A percentile compares a stretch with the other conserved stretches of the same genome.
phyloP scores from a whole-genome alignment of 495 filamentous ascomycete species.

The Articulospora tetracladia region DNA sequence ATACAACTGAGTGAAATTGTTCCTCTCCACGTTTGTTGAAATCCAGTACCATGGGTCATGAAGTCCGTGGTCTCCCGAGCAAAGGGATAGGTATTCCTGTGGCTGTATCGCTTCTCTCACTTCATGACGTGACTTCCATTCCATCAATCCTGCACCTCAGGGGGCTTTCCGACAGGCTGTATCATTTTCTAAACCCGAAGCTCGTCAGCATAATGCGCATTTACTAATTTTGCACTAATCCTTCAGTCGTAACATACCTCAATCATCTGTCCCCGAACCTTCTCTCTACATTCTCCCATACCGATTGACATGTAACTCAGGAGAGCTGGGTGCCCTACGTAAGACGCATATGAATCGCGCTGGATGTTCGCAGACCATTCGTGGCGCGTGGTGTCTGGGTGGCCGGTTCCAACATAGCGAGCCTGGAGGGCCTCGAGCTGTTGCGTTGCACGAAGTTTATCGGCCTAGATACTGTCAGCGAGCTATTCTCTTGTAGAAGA shows the following conservation, averaged over 20 bases:
- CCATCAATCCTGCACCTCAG: slow-evolving; percentile 35
- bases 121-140: not conserved
- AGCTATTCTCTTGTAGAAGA: not conserved
- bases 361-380: slow-evolving; percentile 94
- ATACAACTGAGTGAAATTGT: too few species aligned
- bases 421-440: slow-evolving; percentile 95
- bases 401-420: slow-evolving; percentile 94
- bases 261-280: slow-evolving; percentile 72
- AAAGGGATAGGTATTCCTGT: too few species aligned
- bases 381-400: slow-evolving; percentile 93
- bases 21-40: too few species aligned
- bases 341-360: slow-evolving; percentile 76
- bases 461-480: slow-evolving; percentile 52
- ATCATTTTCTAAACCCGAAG: slow-evolving; percentile 67
- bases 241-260: slow-evolving; percentile 59
- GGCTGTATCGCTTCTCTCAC: not conserved
- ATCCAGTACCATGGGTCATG: too few species aligned
- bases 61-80: too few species aligned
- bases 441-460: slow-evolving; percentile 96
- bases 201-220: not conserved
- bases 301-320: slow-evolving; percentile 88
- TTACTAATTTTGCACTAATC: too few species aligned
- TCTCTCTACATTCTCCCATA: slow-evolving; percentile 78
- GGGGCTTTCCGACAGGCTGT: slow-evolving; percentile 81
- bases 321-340: slow-evolving; percentile 85